phyloP scores from a whole-genome alignment of 805 yeast genomes.

The Metschnikowia kunwiensis region DNA sequence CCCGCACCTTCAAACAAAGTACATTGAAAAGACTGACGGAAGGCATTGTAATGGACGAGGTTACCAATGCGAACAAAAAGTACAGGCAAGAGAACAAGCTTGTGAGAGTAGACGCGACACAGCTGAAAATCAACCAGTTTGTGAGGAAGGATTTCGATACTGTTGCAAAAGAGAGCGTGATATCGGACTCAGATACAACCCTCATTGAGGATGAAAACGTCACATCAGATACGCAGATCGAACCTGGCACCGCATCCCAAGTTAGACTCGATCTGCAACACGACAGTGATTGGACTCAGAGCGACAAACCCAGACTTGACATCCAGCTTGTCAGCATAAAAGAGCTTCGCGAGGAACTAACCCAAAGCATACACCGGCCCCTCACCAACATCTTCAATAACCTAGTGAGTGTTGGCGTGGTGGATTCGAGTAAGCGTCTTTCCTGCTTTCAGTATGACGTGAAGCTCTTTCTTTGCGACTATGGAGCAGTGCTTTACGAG shows the following conservation, averaged over 20 bases:
- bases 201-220: background rate
- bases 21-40: slow-evolving; percentile 27
- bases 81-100: slow-evolving; percentile 59
- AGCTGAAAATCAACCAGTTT: slow-evolving; percentile 35
- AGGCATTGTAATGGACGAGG: slow-evolving; percentile 8
- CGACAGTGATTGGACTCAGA: background rate
- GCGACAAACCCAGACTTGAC: slow-evolving; percentile 13
- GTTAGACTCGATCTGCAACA: background rate
- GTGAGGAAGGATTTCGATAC: slow-evolving; percentile 9
- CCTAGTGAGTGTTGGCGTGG: slow-evolving; percentile 76
- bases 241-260: background rate
- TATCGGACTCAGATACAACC: background rate
- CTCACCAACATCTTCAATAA: slow-evolving; percentile 68
- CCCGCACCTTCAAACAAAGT: slow-evolving; percentile 67
- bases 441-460: slow-evolving; percentile 86
- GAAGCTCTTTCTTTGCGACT: slow-evolving; percentile 74
- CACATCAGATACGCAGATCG: background rate
- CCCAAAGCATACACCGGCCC: slow-evolving; percentile 42
- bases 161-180: background rate
- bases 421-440: slow-evolving; percentile 65
- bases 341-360: slow-evolving; percentile 52
- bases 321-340: slow-evolving; percentile 59
- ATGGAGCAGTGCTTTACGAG: slow-evolving; percentile 62
- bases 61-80: slow-evolving; percentile 22
- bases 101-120: slow-evolving; percentile 70